phyloP scores from a whole-genome alignment of 2,329 filamentous ascomycete species.

The Ascomycota sp. region DNA sequence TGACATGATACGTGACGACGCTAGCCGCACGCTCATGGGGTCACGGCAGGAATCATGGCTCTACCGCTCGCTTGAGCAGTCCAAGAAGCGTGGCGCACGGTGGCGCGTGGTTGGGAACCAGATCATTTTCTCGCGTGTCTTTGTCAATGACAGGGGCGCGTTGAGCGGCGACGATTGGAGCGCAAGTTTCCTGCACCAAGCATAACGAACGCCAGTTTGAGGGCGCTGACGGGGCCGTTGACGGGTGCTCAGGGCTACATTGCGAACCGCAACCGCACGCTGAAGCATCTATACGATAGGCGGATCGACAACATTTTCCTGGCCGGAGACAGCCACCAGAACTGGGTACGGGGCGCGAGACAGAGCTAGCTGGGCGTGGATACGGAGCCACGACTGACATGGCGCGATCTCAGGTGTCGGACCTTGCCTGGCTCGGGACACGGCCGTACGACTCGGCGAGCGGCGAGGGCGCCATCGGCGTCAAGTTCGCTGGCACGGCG shows the following conservation, averaged over 20 bases:
- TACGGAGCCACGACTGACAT: not conserved
- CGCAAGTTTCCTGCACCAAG: constrained; percentile 5
- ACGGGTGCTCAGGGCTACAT: constrained; percentile 28
- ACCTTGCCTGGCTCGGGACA: constrained; percentile 34
- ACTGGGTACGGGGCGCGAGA: constrained; percentile 25
- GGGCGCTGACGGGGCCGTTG: not conserved
- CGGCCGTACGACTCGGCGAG: constrained; percentile 28
- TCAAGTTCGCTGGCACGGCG: constrained; percentile 44
- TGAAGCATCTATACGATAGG: constrained; percentile 42
- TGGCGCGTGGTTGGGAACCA: constrained; percentile 55
- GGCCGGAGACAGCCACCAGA: constrained; percentile 45
- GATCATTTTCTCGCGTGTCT: constrained; percentile 38
- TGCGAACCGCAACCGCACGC: constrained; percentile 47
- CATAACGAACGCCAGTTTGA: not conserved
- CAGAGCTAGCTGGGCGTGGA: not conserved
- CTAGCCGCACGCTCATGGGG: constrained; percentile 48
- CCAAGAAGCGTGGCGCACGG: constrained; percentile 37
- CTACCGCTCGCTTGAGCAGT: constrained; percentile 33
- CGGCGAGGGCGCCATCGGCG: constrained; percentile 32
- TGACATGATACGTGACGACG: constrained; percentile 38
- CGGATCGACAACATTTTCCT: constrained; percentile 49
- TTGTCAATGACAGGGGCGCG: constrained; percentile 9
- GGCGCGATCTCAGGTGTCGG: constrained; percentile 8
- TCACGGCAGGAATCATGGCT: constrained; percentile 54
- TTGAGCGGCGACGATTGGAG: constrained; percentile 15